These are phyloP conservation scores for Pichia deserticola DNA, from an alignment of 805 yeast species.

Conservation along the genomic window DNA sequence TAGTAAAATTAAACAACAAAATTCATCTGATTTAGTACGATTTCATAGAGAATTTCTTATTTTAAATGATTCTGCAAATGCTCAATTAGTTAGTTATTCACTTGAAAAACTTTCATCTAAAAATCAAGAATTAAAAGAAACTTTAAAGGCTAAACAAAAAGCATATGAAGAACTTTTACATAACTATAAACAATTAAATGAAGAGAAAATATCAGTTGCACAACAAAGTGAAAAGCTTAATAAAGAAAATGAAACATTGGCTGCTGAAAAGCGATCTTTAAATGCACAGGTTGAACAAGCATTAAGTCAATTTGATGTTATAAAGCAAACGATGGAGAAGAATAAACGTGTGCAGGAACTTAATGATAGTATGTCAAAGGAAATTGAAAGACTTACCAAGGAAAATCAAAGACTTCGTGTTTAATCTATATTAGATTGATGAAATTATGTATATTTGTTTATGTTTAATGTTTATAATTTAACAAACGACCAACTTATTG, in stretches of 20 bases:
- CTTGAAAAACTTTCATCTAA: conserved; percentile 1
- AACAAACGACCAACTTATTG: no score
- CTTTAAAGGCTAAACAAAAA: conserved; percentile 7
- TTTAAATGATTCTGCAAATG: conserved; percentile 2
- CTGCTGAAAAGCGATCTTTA: conserved; percentile 9
- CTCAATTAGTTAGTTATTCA: neutral
- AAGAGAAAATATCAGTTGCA: conserved; percentile 25
- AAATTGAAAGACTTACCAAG: conserved; percentile 18
- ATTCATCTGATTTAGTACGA: conserved; percentile 4
- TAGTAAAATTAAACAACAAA: neutral
- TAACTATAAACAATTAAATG: conserved; percentile 28
- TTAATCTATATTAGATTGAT: neutral
- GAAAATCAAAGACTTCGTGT: conserved; percentile 13
- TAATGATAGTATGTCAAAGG: conserved; percentile 21
- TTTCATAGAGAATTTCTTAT: conserved; percentile 9
- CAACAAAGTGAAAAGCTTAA: conserved; percentile 16
- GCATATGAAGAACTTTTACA: conserved; percentile 24
- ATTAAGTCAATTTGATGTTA: conserved; percentile 27
- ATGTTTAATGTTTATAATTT: no score
- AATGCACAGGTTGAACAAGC: conserved; percentile 16
- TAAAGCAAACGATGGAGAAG: conserved; percentile 26
- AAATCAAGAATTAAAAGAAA: conserved; percentile 3
- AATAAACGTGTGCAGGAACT: conserved; percentile 23
- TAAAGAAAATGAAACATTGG: conserved; percentile 15
- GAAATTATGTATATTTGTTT: neutral